Percentiles rank a stretch among this genome's conserved stretches.
Evolutionary conservation across 2,329 filamentous ascomycete genomes (phyloP).

Genomic region (Trichoderma semiorbis): DNA sequence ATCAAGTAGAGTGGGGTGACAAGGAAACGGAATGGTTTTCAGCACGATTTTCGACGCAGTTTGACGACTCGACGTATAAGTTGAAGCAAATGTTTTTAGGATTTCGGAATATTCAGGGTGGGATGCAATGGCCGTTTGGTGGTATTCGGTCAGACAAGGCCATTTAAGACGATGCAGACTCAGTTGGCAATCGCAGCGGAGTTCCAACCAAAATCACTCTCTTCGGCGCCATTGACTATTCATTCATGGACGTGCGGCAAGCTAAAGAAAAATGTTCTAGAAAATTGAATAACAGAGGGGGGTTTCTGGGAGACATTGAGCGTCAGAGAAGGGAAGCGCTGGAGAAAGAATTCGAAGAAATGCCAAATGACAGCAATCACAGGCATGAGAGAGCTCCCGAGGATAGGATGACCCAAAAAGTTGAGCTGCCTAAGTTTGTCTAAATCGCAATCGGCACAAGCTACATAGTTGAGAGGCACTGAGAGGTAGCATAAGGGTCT

Average conservation of each 20-base stretch:
- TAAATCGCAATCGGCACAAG: too few species aligned
- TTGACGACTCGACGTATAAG: neutral
- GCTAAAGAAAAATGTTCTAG: neutral
- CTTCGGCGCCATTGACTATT: neutral
- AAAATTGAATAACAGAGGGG: neutral
- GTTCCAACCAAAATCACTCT: rapidly evolving
- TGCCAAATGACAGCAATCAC: too few species aligned
- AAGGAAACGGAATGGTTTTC: neutral
- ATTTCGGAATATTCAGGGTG: neutral
- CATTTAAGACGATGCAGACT: neutral
- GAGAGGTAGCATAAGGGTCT: too few species aligned
- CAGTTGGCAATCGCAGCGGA: neutral
- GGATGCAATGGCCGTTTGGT: neutral
- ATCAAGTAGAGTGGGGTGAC: neutral
- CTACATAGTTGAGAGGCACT: too few species aligned
- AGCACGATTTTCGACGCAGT: neutral
- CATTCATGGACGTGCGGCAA: neutral
- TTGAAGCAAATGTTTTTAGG: neutral
- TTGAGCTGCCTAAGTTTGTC: too few species aligned
- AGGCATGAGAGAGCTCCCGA: too few species aligned
- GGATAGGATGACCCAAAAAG: too few species aligned
- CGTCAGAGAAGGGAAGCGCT: too few species aligned
- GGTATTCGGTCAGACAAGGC: neutral
- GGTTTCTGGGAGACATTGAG: neutral
- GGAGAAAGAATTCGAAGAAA: too few species aligned